Conservation (phyloP, 441 rosid genomes). For the Erodium trifolium region DNA sequence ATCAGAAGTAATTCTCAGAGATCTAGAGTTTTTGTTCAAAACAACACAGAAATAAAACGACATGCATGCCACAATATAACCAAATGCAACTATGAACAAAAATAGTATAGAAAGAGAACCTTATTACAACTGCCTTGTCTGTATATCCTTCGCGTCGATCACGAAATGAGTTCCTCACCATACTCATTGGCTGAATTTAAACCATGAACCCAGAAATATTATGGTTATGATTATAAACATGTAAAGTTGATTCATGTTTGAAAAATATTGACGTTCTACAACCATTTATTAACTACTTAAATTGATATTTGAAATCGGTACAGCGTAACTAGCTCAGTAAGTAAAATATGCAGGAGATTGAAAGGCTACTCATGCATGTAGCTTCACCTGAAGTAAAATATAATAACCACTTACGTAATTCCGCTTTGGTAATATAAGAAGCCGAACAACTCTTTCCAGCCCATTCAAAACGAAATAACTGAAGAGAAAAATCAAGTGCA, state of each 20-base stretch:
- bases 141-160: conserved; percentile 80
- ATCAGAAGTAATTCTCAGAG: not conserved
- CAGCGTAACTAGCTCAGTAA: conserved; percentile 4
- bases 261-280: conserved; percentile 11
- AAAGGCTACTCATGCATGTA: not conserved
- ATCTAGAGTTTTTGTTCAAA: not conserved
- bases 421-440: conserved; percentile 72
- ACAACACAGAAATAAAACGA: not conserved
- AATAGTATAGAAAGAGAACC: conserved; percentile 34
- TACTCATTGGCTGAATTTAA: conserved; percentile 75
- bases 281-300: not conserved
- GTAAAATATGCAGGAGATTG: not conserved
- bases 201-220: conserved; percentile 7
- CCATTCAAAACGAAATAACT: conserved; percentile 90
- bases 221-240: not conserved
- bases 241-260: conserved; percentile 22
- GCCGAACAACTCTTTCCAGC: conserved; percentile 85
- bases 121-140: conserved; percentile 77
- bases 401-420: conserved; percentile 65
- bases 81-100: conserved; percentile 10
- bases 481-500: conserved; percentile 15
- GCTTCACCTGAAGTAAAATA: not conserved
- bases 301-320: not conserved
- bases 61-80: conserved; percentile 5
- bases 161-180: conserved; percentile 70